Percentiles rank a stretch among this genome's conserved stretches.
These are phyloP conservation scores for Trichosporon inkin DNA, from an alignment of 1,284 basidiomycete species.

Conservation along the genomic window DNA sequence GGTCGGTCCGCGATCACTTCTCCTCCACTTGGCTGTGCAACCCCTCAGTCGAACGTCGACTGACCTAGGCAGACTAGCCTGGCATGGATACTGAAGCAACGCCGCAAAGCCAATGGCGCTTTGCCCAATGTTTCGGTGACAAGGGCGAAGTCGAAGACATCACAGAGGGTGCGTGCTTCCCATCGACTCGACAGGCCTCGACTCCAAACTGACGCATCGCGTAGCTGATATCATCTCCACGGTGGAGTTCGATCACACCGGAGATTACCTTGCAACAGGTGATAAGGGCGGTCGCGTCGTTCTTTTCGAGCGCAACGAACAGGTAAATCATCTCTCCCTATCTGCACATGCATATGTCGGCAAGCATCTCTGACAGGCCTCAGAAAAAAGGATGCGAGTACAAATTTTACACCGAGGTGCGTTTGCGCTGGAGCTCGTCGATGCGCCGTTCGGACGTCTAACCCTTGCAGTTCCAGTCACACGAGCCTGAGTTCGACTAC, in stretches of 20 bases:
- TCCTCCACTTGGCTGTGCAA: not conserved
- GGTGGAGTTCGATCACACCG: constrained; percentile 99
- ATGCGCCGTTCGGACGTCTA: not conserved
- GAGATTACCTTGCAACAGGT: constrained; percentile 97
- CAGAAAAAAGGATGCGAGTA: constrained; percentile 99
- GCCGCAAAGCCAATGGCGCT: constrained; percentile 79
- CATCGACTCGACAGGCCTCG: not conserved
- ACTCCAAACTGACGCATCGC: constrained; percentile 5
- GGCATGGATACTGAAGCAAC: constrained; percentile 63
- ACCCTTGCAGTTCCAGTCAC: constrained; percentile 69
- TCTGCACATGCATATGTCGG: not conserved
- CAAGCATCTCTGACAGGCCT: not conserved
- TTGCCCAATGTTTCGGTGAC: constrained; percentile 99
- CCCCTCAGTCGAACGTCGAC: not conserved
- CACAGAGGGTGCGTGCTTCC: constrained; percentile 71
- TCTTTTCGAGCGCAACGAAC: constrained; percentile 96
- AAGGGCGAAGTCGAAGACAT: constrained; percentile 99
- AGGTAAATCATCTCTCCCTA: constrained; percentile 58
- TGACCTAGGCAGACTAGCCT: constrained; percentile 19
- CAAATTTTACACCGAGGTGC: constrained; percentile 94
- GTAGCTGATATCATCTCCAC: constrained; percentile 98
- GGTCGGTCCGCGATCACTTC: not conserved
- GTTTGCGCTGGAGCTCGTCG: constrained; percentile 15
- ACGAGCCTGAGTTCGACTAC: constrained; percentile 99
- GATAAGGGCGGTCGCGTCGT: constrained; percentile 99